These are phyloP conservation scores for Kickxella alabastrina DNA, from an alignment of 192 early-diverging fungal species.

Conservation along the genomic window DNA sequence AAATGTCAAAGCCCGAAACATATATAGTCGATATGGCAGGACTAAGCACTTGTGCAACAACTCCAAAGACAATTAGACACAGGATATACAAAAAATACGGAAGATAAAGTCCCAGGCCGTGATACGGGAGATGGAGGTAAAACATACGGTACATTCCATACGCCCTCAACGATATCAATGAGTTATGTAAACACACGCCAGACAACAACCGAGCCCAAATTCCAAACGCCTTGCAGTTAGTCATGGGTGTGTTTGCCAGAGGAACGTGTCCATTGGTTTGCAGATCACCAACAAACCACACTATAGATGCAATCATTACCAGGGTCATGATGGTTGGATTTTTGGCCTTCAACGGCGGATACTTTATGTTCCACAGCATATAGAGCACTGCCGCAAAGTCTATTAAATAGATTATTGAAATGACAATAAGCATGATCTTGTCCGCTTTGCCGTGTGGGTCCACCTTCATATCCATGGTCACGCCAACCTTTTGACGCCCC, in stretches of 20 bases:
- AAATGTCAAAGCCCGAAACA: conserved; percentile 13
- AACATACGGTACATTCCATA: no score
- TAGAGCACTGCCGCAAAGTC: conserved; percentile 19
- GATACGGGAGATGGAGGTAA: conserved; percentile 24
- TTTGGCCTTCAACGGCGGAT: conserved; percentile 41
- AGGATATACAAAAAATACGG: conserved; percentile 14
- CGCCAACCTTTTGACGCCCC: no score
- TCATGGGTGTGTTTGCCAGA: not conserved
- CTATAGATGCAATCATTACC: conserved; percentile 1
- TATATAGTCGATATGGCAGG: conserved; percentile 8
- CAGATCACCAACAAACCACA: conserved; percentile 34
- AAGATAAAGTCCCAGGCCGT: conserved; percentile 24
- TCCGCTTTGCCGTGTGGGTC: conserved; percentile 26
- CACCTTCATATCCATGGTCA: no score
- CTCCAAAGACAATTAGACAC: conserved; percentile 17
- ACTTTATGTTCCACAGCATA: conserved; percentile 28
- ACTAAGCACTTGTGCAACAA: conserved; percentile 22
- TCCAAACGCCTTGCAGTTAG: no score
- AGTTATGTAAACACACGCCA: conserved; percentile 23
- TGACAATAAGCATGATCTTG: conserved; percentile 10
- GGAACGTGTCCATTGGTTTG: conserved; percentile 30
- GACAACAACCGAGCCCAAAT: conserved; percentile 36
- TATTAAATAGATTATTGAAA: conserved; percentile 9
- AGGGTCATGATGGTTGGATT: conserved; percentile 27
- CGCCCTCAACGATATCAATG: conserved; percentile 27